Conservation (phyloP, 495 filamentous ascomycete genomes). For the Hypoxylon cercidicola region DNA sequence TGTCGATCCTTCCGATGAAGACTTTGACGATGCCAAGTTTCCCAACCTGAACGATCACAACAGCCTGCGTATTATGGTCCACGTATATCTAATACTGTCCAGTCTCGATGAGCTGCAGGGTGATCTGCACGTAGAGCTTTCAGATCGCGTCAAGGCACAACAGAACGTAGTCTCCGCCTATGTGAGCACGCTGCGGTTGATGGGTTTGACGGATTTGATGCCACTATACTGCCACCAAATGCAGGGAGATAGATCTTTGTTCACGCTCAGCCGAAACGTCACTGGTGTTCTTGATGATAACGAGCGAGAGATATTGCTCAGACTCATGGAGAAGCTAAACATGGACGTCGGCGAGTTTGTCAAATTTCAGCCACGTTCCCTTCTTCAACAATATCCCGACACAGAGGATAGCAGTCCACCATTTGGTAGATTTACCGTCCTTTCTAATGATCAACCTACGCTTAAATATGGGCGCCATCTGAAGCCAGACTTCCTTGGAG, state of each 20-base stretch:
- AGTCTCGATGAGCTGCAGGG: conserved; percentile 63
- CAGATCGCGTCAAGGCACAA: conserved; percentile 47
- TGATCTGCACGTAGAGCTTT: conserved; percentile 49
- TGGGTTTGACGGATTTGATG: conserved; percentile 75
- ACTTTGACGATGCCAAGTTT: conserved; percentile 52
- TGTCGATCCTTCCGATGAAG: conserved; percentile 38
- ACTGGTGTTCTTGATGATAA: conserved; percentile 60
- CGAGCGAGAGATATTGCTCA: conserved; percentile 66
- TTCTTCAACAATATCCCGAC: conserved; percentile 55
- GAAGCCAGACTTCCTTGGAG: conserved; percentile 72
- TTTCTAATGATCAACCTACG: conserved; percentile 55
- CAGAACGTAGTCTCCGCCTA: conserved; percentile 83
- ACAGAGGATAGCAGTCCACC: conserved; percentile 39
- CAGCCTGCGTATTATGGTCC: conserved; percentile 68
- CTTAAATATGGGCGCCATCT: conserved; percentile 61
- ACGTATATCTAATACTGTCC: conserved; percentile 62
- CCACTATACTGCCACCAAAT: conserved; percentile 89
- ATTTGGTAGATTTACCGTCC: conserved; percentile 59
- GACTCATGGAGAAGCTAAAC: conserved; percentile 67
- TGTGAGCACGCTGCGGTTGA: conserved; percentile 76
- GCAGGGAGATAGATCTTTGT: conserved; percentile 56
- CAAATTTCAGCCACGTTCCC: conserved; percentile 63
- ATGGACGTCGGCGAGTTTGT: conserved; percentile 61
- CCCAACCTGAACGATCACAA: conserved; percentile 65
- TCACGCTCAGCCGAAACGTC: conserved; percentile 66